phyloP scores from a whole-genome alignment of 768 basidiomycete genomes.

The Trametopsis cervina region DNA sequence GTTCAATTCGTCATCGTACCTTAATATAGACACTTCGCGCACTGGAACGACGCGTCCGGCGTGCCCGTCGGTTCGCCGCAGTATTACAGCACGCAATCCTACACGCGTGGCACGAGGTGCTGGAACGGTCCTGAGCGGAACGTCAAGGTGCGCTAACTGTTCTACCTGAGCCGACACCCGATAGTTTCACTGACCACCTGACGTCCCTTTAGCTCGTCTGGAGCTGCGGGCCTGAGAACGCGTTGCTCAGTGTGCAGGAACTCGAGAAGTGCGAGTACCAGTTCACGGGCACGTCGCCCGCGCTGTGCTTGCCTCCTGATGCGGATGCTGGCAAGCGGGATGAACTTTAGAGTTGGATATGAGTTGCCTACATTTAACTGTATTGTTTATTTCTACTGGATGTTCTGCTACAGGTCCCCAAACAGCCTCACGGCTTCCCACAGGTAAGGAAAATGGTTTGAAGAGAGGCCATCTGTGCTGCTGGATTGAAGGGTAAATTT shows the following conservation, averaged over 20 bases:
- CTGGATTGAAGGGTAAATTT: no score
- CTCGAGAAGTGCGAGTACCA: slow-evolving; percentile 96
- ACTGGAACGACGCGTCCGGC: slow-evolving; percentile 67
- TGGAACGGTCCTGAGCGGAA: slow-evolving; percentile 95
- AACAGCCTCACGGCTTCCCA: no score
- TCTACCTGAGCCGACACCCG: no score
- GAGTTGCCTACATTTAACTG: no score
- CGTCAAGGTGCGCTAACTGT: slow-evolving; percentile 66
- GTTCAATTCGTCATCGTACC: no score
- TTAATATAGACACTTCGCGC: slow-evolving; percentile 56
- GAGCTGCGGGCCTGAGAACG: slow-evolving; percentile 82
- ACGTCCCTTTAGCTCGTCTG: slow-evolving; percentile 63
- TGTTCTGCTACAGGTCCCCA: no score
- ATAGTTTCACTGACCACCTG: no score
- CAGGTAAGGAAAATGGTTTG: no score
- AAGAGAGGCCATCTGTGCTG: no score
- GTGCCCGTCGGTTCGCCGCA: slow-evolving; percentile 54
- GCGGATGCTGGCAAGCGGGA: slow-evolving; percentile 12
- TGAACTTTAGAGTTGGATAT: slow-evolving; percentile 4
- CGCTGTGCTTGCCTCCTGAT: slow-evolving; percentile 62
- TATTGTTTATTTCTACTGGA: no score
- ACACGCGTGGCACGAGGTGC: slow-evolving; percentile 81
- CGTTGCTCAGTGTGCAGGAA: slow-evolving; percentile 70
- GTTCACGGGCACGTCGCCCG: slow-evolving; percentile 79
- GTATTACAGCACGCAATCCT: slow-evolving; percentile 79